A percentile compares a stretch with the other conserved stretches of the same genome.
Evolutionary conservation across 2,329 filamentous ascomycete species (phyloP).

Genomic region (Aspergillus jensenii): DNA sequence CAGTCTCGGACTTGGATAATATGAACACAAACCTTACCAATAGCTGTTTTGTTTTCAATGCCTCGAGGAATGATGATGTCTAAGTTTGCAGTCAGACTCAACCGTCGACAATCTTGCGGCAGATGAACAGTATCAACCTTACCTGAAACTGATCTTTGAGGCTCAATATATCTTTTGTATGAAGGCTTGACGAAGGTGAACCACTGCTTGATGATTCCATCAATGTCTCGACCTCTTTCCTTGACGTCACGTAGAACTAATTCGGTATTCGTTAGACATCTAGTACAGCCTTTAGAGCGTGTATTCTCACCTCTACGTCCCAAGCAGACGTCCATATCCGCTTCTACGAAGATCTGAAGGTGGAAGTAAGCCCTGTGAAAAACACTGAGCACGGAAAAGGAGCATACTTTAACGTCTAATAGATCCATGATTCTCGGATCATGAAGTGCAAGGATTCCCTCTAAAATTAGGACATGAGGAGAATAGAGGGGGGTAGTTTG

Average conservation of each 20-base stretch:
- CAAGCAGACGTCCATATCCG: slow-evolving; percentile 89
- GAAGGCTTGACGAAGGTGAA: slow-evolving; percentile 96
- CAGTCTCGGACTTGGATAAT: slow-evolving; percentile 9
- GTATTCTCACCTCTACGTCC: slow-evolving; percentile 72
- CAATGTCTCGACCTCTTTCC: slow-evolving; percentile 85
- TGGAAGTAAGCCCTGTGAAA: slow-evolving; percentile 11
- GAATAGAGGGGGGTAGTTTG: slow-evolving; percentile 90
- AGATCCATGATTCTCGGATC: slow-evolving; percentile 82
- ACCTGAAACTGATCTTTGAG: slow-evolving; percentile 83
- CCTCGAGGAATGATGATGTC: slow-evolving; percentile 95
- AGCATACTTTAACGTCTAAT: slow-evolving; percentile 78
- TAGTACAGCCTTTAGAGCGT: background rate
- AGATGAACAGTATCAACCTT: slow-evolving; percentile 24
- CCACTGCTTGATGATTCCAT: slow-evolving; percentile 98
- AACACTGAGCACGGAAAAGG: background rate
- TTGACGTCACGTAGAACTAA: slow-evolving; percentile 81
- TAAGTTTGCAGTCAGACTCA: slow-evolving; percentile 25
- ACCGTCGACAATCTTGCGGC: background rate
- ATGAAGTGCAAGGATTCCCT: slow-evolving; percentile 94
- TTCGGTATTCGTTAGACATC: slow-evolving; percentile 22
- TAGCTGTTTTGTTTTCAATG: slow-evolving; percentile 91
- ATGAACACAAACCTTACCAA: slow-evolving; percentile 44
- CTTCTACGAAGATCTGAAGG: slow-evolving; percentile 83
- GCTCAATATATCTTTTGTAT: slow-evolving; percentile 89
- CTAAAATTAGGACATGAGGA: slow-evolving; percentile 89